Evolutionary conservation across 2,329 filamentous ascomycete genomes (phyloP), one percentile per base, ranked within the genome.

Genomic region (Fusarium nodosum): DNA sequence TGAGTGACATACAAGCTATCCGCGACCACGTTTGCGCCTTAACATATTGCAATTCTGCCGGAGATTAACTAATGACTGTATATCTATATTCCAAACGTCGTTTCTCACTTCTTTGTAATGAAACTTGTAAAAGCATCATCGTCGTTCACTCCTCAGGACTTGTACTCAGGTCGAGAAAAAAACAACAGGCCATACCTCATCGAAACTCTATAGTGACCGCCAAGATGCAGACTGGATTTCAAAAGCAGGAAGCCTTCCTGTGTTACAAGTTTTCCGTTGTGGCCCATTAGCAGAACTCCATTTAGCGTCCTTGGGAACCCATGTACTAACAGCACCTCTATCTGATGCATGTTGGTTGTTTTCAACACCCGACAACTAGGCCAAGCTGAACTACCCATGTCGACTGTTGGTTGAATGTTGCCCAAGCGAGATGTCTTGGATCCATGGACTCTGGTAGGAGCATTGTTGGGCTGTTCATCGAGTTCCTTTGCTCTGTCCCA

Each of bases 271-370:
- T 18, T 18, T 18, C 10, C 12, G 16, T 18, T 10, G 18, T 30
- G 26, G 15, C 30, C 18, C 5, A 46, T 46, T 31, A n/a, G 18
- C 1, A 31, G 44, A 10, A 1, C 7, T 44, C 7, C 3, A 13
- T 30, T 30, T 20, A 9, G 18, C 18, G 12, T 30, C 18, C 3
- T 30, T 12, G 24, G 3, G 20, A 46, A 30, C 11, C 42, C 42
- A 45, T 45, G 42, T 46, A 20, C 26, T 26, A 46, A 46, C 26
- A 20, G 31, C 44, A 15, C 16, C 41, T 44, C 48, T 52, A 24
- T 44, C 5, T 28, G 31, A 51, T 61, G 58, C 58, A 61, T 52
- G 58, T 61, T 52, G 54, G 58, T 52, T n/a, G 39, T 39, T 33
- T 38, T 33, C n/a, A 22, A n/a, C 16, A 30, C 38, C 45, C 3